These are phyloP conservation scores for Fusarium graminum DNA, from an alignment of 2,329 filamentous ascomycete genomes.

Conservation along the genomic window DNA sequence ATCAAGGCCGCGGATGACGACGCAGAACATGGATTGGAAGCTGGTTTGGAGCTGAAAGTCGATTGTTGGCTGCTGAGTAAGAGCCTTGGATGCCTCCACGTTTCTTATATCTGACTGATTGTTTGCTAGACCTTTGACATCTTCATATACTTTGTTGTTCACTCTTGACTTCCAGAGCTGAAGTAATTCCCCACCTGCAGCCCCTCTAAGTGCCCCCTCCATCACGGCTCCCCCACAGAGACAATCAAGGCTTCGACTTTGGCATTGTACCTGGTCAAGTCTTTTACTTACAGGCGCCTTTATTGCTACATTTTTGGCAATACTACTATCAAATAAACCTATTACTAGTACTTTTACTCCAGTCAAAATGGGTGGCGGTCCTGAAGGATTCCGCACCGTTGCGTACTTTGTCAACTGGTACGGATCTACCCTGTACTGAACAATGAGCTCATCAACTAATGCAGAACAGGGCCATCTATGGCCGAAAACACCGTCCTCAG, in stretches of 20 bases:
- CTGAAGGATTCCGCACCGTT: conserved; percentile 72
- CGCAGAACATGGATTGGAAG: conserved; percentile 30
- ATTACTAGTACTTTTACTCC: conserved; percentile 1
- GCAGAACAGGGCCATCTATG: conserved; percentile 79
- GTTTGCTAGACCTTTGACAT: neutral
- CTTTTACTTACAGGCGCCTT: conserved; percentile 23
- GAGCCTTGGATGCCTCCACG: conserved; percentile 33
- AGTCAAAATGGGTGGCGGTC: conserved; percentile 59
- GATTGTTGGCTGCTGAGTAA: conserved; percentile 38
- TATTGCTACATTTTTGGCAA: conserved; percentile 15
- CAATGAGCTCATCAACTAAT: conserved; percentile 7
- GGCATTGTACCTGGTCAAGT: conserved; percentile 27
- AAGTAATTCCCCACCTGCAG: conserved; percentile 34
- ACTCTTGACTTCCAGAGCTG: conserved; percentile 3
- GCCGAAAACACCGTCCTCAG: conserved; percentile 84
- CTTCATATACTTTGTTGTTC: neutral
- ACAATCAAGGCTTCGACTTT: conserved; percentile 22
- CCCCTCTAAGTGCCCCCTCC: conserved; percentile 35
- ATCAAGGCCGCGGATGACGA: conserved; percentile 43
- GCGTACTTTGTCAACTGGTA: conserved; percentile 81
- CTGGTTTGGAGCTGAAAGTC: conserved; percentile 21
- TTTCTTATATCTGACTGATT: conserved; percentile 29
- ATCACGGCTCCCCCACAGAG: conserved; percentile 39
- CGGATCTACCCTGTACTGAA: conserved; percentile 14
- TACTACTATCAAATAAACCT: conserved; percentile 27